Percentiles rank a stretch among this genome's conserved stretches.
phyloP scores from a whole-genome alignment of 441 rosid genomes.

The Capsella rubella region DNA sequence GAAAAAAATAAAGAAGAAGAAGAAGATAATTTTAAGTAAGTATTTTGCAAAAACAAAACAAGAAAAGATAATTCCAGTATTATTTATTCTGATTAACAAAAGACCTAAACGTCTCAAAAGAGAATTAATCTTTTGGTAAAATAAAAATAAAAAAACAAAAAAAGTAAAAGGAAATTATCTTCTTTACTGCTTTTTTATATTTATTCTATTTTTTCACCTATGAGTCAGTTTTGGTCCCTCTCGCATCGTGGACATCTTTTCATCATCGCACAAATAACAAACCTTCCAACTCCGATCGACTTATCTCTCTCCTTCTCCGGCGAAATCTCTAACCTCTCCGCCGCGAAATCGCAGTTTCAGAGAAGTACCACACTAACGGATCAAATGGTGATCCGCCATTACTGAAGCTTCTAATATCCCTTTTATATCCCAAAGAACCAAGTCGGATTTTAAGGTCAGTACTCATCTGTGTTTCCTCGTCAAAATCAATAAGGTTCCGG shows the following conservation, averaged over 20 bases:
- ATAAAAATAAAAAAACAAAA: neutral
- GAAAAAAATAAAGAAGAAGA: neutral
- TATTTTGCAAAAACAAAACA: neutral
- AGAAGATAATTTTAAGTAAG: neutral
- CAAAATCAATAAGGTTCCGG: conserved; percentile 18
- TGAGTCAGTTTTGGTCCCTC: conserved; percentile 37
- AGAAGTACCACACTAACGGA: conserved; percentile 12
- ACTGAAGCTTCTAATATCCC: conserved; percentile 14
- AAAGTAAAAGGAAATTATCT: conserved; percentile 29
- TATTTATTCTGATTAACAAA: neutral
- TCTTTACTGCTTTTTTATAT: conserved; percentile 26
- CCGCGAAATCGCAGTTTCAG: conserved; percentile 20
- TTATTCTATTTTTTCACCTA: conserved; percentile 1
- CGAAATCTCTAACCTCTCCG: neutral
- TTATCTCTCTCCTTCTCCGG: conserved; percentile 17
- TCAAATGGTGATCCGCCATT: conserved; percentile 27
- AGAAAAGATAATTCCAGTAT: neutral
- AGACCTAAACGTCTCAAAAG: neutral
- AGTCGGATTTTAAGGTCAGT: conserved; percentile 43
- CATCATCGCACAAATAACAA: conserved; percentile 28
- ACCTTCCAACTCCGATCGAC: conserved; percentile 37
- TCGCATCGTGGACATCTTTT: conserved; percentile 18
- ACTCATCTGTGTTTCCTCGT: conserved; percentile 40
- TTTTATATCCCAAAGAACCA: conserved; percentile 29
- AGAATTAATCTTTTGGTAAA: conserved; percentile 8